Base-by-base conservation (phyloP, 2,329 filamentous ascomycete genomes). In the Cucurbitaria berberidis region DNA sequence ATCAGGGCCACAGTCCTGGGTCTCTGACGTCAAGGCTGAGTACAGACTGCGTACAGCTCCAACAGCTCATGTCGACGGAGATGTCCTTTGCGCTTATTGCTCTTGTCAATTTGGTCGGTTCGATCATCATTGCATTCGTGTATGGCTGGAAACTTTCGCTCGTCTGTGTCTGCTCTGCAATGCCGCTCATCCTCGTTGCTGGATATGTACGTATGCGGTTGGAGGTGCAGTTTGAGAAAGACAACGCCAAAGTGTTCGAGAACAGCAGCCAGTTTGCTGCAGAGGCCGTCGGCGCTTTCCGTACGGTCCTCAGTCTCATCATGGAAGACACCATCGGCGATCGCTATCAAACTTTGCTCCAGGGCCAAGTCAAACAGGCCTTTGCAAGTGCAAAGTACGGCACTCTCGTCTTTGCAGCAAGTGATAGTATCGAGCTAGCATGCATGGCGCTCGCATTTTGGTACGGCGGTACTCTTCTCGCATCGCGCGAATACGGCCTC, bases 91-190 rank as follows among this genome's bases (percentile, higher is more conserved):
- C 85, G 1, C 80, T 89, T 59, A 83, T 87, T 18, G 85, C 87
- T 8, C 67, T 88, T 19, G 87, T 90, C 67, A 88, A 84, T 43
- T 74, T 93, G 3, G 63, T 85, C 8, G 89, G 88, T 0, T 85
- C 84, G 7, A 74, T 90, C 13, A 77, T 82, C 38, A 88, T 93
- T 45, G 81, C 87, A 1, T 91, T 90, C 63, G 78, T 82, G 3
- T 91, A 88, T 68, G 87, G 88, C 1, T 93, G 90, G 90, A 93
- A 91, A 69, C 79, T 93, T 8, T 85, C 87, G 0, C 75, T 91
- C 0, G 86, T 93, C 0, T 82, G 84, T 0, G 76, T 86, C 8
- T 88, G 85, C 61, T 84, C 89, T 1, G 77, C 79, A 0, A 69
- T 84, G 48, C 83, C 83, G 1, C 70, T 81, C 7, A 78, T 84